Evolutionary conservation across 1,284 basidiomycete species (phyloP), one percentile per base, ranked within the genome.

Genomic region (Lignosus rhinocerotis): DNA sequence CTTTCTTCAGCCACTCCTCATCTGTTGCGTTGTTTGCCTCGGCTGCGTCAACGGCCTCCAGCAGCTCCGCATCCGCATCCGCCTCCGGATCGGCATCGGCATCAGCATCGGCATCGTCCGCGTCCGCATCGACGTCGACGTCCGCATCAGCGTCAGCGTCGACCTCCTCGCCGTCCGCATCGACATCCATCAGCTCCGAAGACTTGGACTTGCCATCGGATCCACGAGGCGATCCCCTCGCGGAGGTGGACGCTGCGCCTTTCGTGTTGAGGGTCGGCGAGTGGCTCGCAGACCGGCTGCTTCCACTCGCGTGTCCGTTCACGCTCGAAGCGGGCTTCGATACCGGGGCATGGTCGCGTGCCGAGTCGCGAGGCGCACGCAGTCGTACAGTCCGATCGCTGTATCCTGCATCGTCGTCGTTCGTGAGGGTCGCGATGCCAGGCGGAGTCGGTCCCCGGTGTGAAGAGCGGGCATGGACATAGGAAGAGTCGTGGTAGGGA

Each of bases 41-140:
- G 3, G 73, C 72, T 8, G 73, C 74, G 55, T 75, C 73, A 17
- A 74, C 73, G 10, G 74, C 74, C 60, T 71, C 73, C 34, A 75
- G 64, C 60, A 75, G 61, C 58, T 75, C 73, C 36, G 70, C 72
- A 10, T 74, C 73, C 6, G 71, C 69, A 44, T 75, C 67, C 12
- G 60, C 70, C 25, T 63, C 61, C 1, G 47, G 50, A n/a, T 69
- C 72, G 0, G 61, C 70, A 31, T 70, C 69, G n/a, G 61, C 66
- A 42, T 67, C 66, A 0, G 51, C 66, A 8, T 70, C 67, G 58
- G 54, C 59, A 52, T 49, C 43, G 14, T 59, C 51, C 32, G 44
- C 36, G 36, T 42, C 39, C 3, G 14, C 39, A 17, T 42, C 39
- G 8, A 4, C 39, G 21, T 45, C 43, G 6, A 59, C 66, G 45